Percentiles rank a stretch among this genome's conserved stretches.
These are phyloP conservation scores for Ceratocystis diversiconidia DNA, from an alignment of 2,329 filamentous ascomycete genomes.

Conservation along the genomic window DNA sequence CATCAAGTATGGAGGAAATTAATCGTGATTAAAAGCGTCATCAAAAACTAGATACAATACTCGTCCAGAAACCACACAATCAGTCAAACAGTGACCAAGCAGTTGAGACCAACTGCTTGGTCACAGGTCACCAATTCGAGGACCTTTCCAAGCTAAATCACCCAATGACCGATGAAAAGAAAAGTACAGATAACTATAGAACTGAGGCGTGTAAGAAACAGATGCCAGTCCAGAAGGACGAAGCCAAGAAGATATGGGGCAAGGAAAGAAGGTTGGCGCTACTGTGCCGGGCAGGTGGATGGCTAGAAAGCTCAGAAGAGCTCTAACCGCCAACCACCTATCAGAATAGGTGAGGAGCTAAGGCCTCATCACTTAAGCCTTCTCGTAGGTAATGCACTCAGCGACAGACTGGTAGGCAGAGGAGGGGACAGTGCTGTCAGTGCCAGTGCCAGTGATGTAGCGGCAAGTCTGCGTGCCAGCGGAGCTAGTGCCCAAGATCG, in stretches of 20 bases:
- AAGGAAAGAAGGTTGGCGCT: neutral
- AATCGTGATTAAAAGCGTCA: constrained; percentile 3
- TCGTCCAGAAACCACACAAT: neutral
- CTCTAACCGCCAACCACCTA: neutral
- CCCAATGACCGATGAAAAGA: neutral
- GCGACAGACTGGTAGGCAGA: neutral
- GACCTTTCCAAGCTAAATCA: neutral
- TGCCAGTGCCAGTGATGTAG: constrained; percentile 15
- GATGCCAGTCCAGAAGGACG: neutral
- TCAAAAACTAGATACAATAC: constrained; percentile 11
- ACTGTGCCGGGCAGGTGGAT: neutral
- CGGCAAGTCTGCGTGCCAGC: constrained; percentile 13
- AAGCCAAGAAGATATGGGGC: constrained; percentile 7
- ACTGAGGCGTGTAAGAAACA: constrained; percentile 6
- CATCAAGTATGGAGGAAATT: neutral
- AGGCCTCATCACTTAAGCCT: neutral
- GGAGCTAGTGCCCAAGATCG: constrained; percentile 9
- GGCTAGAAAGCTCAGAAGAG: neutral
- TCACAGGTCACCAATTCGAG: neutral
- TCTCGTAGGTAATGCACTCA: constrained; percentile 10
- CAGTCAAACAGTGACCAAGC: neutral
- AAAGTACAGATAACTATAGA: constrained; percentile 10
- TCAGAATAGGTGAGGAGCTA: too few relatives aligned
- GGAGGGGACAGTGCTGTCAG: neutral
- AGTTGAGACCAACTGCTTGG: neutral